Evolutionary conservation across 179 eudicot genomes (phyloP), one percentile per base, ranked within the genome.

Genomic region (Silene coronaria): DNA sequence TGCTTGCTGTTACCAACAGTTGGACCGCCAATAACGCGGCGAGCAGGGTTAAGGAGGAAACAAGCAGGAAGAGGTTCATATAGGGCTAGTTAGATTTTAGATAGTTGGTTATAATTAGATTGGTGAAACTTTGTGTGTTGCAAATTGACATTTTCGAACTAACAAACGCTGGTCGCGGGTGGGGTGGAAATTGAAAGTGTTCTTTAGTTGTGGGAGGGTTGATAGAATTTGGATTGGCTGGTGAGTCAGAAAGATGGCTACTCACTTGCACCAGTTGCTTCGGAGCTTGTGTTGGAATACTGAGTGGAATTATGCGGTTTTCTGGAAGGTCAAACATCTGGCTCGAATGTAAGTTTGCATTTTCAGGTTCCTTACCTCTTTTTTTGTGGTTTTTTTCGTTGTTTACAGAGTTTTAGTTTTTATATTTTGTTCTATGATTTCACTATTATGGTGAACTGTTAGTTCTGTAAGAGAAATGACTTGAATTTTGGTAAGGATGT

Each of bases 51-150:
- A 77, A 85, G 96, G 78, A 93, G 93, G 89, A 91, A 93, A 79
- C 98, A 93, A 66, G 98, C 98, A 23, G 98, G 97, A 11, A 87
- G 98, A 90, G 98, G 98, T 46, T 93, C 98, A 71, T 93, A 93
- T 75, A 91, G 98, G 67, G 98, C 91, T 73, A 93, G 98, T 77
- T 93, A 93, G 93, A 73, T 82, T 53, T 51, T 83, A 80, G 84
- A 69, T 67, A 57, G 62, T 57, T 78, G 32, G 74, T 75, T 45
- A n/a, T 62, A 75, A 71, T 85, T 89, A 77, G 85, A 82, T 67
- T 77, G 83, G 79, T 82, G 74, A 78, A 32, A 53, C 8, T 70
- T 78, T 76, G 71, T 77, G 76, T 83, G 80, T 84, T 55, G 80
- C 67, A 86, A 71, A 72, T 86, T 80, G 83, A 75, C 73, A 74